These are phyloP conservation scores for Gossypium lobatum DNA, from an alignment of 441 rosid genomes.

Conservation along the genomic window DNA sequence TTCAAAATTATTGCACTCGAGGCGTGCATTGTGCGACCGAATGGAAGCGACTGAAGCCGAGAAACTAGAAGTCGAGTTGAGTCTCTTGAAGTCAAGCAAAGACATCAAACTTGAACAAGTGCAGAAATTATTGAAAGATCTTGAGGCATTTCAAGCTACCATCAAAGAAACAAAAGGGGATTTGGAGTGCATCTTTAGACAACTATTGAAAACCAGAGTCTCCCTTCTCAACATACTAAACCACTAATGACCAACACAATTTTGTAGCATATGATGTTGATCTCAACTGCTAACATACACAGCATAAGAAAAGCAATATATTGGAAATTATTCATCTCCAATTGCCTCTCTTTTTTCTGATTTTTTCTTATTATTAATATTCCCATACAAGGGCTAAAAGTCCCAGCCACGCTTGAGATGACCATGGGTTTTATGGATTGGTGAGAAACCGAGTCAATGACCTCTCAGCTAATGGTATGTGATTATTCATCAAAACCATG, in stretches of 20 bases:
- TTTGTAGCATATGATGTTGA: constrained; percentile 1
- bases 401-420: not conserved
- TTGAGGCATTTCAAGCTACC: constrained; percentile 26
- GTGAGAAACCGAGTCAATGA: too few relatives aligned
- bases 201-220: constrained; percentile 38
- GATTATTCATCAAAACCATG: not conserved
- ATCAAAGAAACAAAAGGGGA: constrained; percentile 35
- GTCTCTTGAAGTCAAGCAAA: constrained; percentile 17
- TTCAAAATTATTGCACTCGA: constrained; percentile 27
- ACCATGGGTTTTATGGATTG: not conserved
- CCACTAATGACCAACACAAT: constrained; percentile 11
- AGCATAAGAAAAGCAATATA: not conserved
- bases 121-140: constrained; percentile 19
- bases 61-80: constrained; percentile 25
- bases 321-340: not conserved
- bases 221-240: constrained; percentile 38
- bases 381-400: not conserved
- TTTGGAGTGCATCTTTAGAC: constrained; percentile 36
- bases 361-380: not conserved
- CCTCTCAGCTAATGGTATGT: not conserved
- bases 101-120: constrained; percentile 6
- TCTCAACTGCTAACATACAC: not conserved
- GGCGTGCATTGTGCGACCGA: constrained; percentile 12
- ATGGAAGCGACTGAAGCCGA: constrained; percentile 16
- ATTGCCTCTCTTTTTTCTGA: not conserved